phyloP scores from a whole-genome alignment of 257 asterid genomes.

The Fraxinus quadrangulata region DNA sequence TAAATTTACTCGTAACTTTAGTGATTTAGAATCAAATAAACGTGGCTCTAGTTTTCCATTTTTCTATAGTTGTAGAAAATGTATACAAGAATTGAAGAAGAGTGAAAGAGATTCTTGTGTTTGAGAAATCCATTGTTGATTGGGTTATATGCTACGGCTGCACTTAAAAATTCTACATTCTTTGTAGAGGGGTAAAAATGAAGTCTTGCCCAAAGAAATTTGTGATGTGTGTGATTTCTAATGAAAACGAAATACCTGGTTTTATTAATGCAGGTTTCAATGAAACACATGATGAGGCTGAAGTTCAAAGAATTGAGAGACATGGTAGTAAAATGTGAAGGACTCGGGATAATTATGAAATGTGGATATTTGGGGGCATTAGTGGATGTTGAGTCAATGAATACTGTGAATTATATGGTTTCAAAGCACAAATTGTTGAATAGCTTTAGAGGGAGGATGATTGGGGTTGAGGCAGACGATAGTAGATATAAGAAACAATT shows the following conservation, averaged over 20 bases:
- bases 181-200: slow-evolving; percentile 47
- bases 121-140: slow-evolving; percentile 70
- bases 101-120: slow-evolving; percentile 55
- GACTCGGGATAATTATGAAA: slow-evolving; percentile 52
- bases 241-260: slow-evolving; percentile 56
- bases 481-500: slow-evolving; percentile 56
- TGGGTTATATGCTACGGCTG: slow-evolving; percentile 66
- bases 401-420: slow-evolving; percentile 45
- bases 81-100: slow-evolving; percentile 59
- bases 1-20: slow-evolving; percentile 7
- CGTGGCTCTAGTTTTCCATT: slow-evolving; percentile 59
- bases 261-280: slow-evolving; percentile 40
- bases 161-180: slow-evolving; percentile 46
- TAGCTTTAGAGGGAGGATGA: slow-evolving; percentile 58
- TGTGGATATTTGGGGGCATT: slow-evolving; percentile 69
- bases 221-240: slow-evolving; percentile 45
- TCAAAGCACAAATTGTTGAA: slow-evolving; percentile 47
- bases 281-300: slow-evolving; percentile 44
- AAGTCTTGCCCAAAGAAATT: slow-evolving; percentile 56
- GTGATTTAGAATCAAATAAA: slow-evolving; percentile 49
- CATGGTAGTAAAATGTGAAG: slow-evolving; percentile 39
- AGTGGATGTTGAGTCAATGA: slow-evolving; percentile 46
- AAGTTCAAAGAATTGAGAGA: slow-evolving; percentile 56
- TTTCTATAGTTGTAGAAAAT: slow-evolving; percentile 36
- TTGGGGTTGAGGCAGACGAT: slow-evolving; percentile 59